Base-by-base conservation (phyloP, 148 eudicot species). In the Rhododendron vialii region DNA sequence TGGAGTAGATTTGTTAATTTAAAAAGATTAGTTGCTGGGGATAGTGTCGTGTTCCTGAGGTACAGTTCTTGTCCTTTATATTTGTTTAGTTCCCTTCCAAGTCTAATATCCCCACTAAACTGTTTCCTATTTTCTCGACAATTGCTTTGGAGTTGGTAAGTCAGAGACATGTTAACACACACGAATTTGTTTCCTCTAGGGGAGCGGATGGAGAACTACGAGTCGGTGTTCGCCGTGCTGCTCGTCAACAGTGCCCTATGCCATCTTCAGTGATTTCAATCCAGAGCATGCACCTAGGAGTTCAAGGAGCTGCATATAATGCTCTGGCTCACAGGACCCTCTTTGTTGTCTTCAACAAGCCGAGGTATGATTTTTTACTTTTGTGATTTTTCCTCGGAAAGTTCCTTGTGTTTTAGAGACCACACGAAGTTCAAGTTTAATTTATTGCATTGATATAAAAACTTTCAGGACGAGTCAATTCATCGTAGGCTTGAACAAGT, bases 1-100 rank as follows among this genome's bases (percentile, higher is more conserved):
- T 97, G 99, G 99, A 97, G 98, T 91, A 95, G 94, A 73, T 97
- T 97, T 90, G 98, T 96, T 47, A 93, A 93, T 84, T 92, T 94
- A 24, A 96, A 95, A 90, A 91, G 94, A 96, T 86, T 96, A 90
- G 98, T 92, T 69, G 98, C 99, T 36, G 98, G 99, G 38, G 98
- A 96, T 91, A 91, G 96, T 75, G 43, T 41, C 43, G 43, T 41
- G 43, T 41, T 41, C 43, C 43, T 41, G 43, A 41, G 43, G 43
- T 41, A 5, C 1, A 0, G 43, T 41, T 41, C 43, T 41, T 5
- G 43, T 41, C 43, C 43, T 10, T 10, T 55, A 55, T 55, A 55
- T 33, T 76, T 53, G 5, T 30, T 55, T 20, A 14, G 57, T 51
- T 51, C 57, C 3, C 0, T 51, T 12, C 55, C 17, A 22, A 30